phyloP scores from a whole-genome alignment of 129 eudicot genomes.

The Ambrosia artemisiifolia region DNA sequence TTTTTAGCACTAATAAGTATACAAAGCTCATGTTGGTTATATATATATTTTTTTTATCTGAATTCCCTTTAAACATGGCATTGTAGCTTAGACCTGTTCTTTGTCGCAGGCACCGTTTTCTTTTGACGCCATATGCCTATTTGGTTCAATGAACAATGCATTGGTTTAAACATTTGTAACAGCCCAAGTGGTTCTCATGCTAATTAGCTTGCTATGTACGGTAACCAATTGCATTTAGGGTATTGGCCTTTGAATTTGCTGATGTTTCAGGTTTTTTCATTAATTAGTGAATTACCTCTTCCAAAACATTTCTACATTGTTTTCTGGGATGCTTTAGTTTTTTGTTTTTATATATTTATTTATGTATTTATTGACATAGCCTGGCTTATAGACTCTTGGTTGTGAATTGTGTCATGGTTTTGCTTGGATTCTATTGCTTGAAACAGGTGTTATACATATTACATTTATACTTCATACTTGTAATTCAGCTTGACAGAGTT shows the following conservation, averaged over 20 bases:
- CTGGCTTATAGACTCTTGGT: neutral
- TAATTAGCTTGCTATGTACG: slow-evolving; percentile 5
- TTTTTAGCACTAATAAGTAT: neutral
- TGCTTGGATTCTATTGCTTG: neutral
- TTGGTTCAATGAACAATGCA: slow-evolving; percentile 7
- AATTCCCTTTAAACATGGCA: neutral
- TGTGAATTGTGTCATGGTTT: neutral
- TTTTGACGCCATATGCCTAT: neutral
- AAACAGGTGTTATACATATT: slow-evolving; percentile 1
- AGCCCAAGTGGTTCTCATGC: neutral
- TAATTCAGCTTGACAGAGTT: neutral
- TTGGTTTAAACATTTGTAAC: neutral
- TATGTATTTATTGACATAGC: neutral
- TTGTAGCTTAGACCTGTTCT: neutral
- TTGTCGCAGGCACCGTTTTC: neutral
- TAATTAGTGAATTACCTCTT: neutral
- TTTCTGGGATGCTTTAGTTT: neutral
- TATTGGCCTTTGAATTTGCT: neutral
- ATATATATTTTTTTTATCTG: neutral
- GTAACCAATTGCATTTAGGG: neutral
- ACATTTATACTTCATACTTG: neutral
- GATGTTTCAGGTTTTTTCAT: neutral
- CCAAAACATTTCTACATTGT: neutral
- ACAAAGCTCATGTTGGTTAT: neutral
- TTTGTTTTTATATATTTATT: too few relatives aligned